Conservation (phyloP, 805 yeast species). For the Wickerhamomyces rabaulensis region DNA sequence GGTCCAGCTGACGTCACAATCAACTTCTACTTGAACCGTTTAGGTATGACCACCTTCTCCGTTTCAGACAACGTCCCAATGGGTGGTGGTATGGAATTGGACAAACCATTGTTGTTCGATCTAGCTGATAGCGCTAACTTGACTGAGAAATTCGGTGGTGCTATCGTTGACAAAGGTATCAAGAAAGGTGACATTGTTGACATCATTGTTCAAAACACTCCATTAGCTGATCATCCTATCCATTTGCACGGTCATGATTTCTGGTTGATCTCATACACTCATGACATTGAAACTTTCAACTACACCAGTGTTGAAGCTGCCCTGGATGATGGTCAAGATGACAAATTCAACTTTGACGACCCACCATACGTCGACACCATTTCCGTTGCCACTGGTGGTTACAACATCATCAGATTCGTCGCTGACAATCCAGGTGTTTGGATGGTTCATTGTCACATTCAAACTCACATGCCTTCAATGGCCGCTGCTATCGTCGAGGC, state of each 20-base stretch:
- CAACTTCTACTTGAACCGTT: conserved; percentile 32
- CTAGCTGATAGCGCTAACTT: conserved; percentile 42
- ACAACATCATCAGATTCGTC: conserved; percentile 59
- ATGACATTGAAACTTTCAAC: conserved; percentile 31
- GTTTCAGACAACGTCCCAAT: conserved; percentile 22
- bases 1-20: conserved; percentile 69
- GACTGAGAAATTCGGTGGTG: conserved; percentile 61
- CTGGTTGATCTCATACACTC: conserved; percentile 45
- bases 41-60: conserved; percentile 41
- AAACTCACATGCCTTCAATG: conserved; percentile 78
- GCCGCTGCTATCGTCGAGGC: conserved; percentile 22
- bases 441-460: conserved; percentile 90
- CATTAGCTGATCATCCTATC: conserved; percentile 75
- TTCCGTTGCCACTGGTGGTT: conserved; percentile 61
- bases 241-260: conserved; percentile 73
- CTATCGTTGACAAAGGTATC: conserved; percentile 58
- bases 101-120: conserved; percentile 23
- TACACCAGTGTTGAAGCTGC: conserved; percentile 22
- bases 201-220: conserved; percentile 68
- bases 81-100: conserved; percentile 22
- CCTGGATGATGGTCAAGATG: conserved; percentile 40
- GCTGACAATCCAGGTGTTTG: conserved; percentile 92
- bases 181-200: conserved; percentile 64
- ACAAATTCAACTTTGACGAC: conserved; percentile 50
- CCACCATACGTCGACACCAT: conserved; percentile 72